Evolutionary conservation across 2,329 filamentous ascomycete species (phyloP), one percentile per base, ranked within the genome.

Genomic region (Teratosphaeria zuluensis): DNA sequence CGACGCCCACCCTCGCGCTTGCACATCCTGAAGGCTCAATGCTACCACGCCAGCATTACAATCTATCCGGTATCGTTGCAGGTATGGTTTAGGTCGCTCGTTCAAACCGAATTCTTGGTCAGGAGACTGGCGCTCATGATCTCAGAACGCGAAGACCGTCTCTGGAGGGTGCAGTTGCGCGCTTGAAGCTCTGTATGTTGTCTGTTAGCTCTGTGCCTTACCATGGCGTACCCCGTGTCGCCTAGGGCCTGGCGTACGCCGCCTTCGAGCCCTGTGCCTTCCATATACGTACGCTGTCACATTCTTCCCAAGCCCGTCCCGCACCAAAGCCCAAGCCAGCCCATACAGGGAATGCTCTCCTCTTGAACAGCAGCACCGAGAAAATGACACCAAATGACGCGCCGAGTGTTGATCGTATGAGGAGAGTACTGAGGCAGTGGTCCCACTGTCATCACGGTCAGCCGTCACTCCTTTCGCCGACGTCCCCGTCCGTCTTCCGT

Each of bases 331-430:
- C 94, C 58, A 92, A 82, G 65, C 94, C 94, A 66, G 96, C 84
- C 74, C 90, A 94, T n/a, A 92, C 94, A 59, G 94, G 94, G 90
- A 92, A 99, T 66, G 94, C 90, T 79, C 94, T 87, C 77, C 95
- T 88, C 84, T 95, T 96, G 85, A 99, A 99, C 58, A 99, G 79
- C 60, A 99, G 88, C 62, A 99, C 92, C 62, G 94, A 97, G 82
- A 99, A 97, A 78, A 99, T 90, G 75, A 99, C 88, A 74, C 94
- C 94, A 78, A 99, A 99, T 68, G 89, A 90, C 74, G 97, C 88
- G 72, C 94, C 94, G 76, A 99, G 88, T 58, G 89, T 87, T 65
- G 92, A 97, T 77, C 95, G 92, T 81, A 99, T 95, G 74, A 99
- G 85, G 76, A 96, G 85, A 73, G 95, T 96, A 69, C 94, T 97